These are phyloP conservation scores for Trichosanthes truncata DNA, from an alignment of 306 rosid species.

Conservation along the genomic window DNA sequence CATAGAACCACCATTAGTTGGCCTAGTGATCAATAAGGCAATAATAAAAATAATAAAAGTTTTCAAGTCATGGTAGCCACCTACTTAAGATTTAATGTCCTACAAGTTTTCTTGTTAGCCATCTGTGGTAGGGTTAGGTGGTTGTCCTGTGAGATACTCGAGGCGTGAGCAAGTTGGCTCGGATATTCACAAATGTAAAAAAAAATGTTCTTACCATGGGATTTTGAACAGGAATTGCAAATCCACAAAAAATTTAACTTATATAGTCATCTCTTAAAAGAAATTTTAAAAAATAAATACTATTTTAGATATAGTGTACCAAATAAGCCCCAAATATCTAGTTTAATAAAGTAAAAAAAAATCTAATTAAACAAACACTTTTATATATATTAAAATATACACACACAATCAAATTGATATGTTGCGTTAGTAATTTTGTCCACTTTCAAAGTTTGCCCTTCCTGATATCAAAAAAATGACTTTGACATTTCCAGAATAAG, in stretches of 20 bases:
- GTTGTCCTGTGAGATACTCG: not conserved
- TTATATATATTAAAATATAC: not conserved
- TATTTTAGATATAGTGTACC: not conserved
- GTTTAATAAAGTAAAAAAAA: not conserved
- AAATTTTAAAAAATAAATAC: not conserved
- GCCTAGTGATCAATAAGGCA: not conserved
- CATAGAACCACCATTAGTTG: not conserved
- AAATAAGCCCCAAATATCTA: not conserved
- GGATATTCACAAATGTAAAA: not conserved
- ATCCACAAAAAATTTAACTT: not conserved
- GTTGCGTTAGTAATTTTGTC: not conserved
- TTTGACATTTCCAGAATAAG: not conserved
- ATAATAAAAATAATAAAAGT: not conserved
- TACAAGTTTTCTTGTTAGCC: not conserved
- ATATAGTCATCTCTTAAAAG: not conserved
- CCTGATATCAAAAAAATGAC: not conserved
- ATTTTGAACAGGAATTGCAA: not conserved
- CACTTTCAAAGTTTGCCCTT: not conserved
- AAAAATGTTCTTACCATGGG: not conserved
- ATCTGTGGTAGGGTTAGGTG: not conserved
- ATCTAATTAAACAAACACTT: not conserved
- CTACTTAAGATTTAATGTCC: not conserved
- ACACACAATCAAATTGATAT: not conserved
- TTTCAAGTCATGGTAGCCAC: not conserved
- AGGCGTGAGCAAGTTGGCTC: not conserved